Evolutionary conservation across 805 yeast genomes (phyloP).

Genomic region (Komagataella kurtzmanii): DNA sequence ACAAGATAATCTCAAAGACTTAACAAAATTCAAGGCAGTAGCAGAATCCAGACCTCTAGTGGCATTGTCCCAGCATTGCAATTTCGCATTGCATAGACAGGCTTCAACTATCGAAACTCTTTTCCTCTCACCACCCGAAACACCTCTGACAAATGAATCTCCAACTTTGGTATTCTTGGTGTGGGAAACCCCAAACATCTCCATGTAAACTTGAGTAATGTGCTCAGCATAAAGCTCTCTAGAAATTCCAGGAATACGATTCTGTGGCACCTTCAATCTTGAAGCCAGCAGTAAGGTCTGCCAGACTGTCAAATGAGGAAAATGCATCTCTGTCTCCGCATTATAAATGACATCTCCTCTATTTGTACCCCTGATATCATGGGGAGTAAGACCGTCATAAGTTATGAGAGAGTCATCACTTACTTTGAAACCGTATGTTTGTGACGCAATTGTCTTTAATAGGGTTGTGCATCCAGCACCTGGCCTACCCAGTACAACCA

Average conservation of each 20-base stretch:
- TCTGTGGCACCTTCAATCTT: conserved; percentile 38
- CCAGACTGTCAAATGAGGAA: conserved; percentile 51
- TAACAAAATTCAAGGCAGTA: conserved; percentile 42
- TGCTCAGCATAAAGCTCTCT: conserved; percentile 35
- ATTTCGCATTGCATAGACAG: conserved; percentile 28
- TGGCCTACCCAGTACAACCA: conserved; percentile 26
- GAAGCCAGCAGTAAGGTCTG: conserved; percentile 46
- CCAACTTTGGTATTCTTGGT: conserved; percentile 23
- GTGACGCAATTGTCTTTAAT: conserved; percentile 39
- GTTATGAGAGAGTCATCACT: conserved; percentile 30
- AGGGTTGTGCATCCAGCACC: conserved; percentile 50
- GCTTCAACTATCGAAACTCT: conserved; percentile 41
- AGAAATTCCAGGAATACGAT: conserved; percentile 35
- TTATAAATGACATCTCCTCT: conserved; percentile 54
- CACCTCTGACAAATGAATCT: conserved; percentile 33
- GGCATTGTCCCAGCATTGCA: conserved; percentile 48
- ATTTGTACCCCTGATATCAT: conserved; percentile 30
- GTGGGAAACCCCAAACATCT: conserved; percentile 14
- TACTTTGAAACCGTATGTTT: conserved; percentile 41
- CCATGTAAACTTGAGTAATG: conserved; percentile 37
- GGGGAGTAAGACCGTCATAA: conserved; percentile 33
- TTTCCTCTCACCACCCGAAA: conserved; percentile 45
- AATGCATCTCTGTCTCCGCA: conserved; percentile 52
- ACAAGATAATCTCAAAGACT: conserved; percentile 39
- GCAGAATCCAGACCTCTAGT: conserved; percentile 56